These are phyloP conservation scores for Sarocladium kiliense DNA, from an alignment of 2,329 filamentous ascomycete genomes.

Conservation along the genomic window DNA sequence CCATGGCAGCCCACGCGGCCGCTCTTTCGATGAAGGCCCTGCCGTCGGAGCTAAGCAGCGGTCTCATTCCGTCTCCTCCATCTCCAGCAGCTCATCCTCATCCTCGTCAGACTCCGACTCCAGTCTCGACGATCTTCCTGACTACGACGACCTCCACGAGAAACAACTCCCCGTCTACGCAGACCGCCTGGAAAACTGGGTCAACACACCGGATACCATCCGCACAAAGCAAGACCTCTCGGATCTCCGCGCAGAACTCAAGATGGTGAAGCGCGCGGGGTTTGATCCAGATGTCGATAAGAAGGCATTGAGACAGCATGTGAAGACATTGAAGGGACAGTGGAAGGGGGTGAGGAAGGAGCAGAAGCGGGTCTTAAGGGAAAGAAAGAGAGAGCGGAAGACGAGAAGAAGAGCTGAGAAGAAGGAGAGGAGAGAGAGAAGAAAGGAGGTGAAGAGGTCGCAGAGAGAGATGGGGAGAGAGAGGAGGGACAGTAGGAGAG, in stretches of 20 bases:
- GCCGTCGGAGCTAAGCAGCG: background rate
- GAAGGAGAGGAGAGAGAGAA: slow-evolving; percentile 11
- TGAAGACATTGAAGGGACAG: slow-evolving; percentile 37
- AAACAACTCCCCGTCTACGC: slow-evolving; percentile 43
- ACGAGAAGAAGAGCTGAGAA: slow-evolving; percentile 24
- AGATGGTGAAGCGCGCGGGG: slow-evolving; percentile 25
- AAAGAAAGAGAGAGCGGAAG: slow-evolving; percentile 24
- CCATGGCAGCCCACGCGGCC: background rate
- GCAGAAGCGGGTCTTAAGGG: slow-evolving; percentile 24
- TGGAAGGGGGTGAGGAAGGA: slow-evolving; percentile 33
- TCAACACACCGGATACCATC: slow-evolving; percentile 42
- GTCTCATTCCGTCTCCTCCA: slow-evolving; percentile 28
- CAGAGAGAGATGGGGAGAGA: slow-evolving; percentile 21
- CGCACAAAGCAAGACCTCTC: slow-evolving; percentile 41
- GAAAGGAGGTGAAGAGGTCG: slow-evolving; percentile 3
- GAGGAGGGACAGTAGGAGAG: slow-evolving; percentile 23
- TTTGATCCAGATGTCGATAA: slow-evolving; percentile 16
- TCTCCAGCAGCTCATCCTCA: slow-evolving; percentile 20
- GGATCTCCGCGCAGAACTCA: slow-evolving; percentile 37
- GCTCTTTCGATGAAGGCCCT: background rate
- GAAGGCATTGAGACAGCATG: slow-evolving; percentile 33
- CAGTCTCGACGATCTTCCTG: slow-evolving; percentile 49
- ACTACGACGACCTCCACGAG: slow-evolving; percentile 44
- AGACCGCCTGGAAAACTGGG: slow-evolving; percentile 41
- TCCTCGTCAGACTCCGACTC: slow-evolving; percentile 30